Percentiles rank a stretch among this genome's conserved stretches.
Conservation (phyloP, 108 stramenopile genomes). For the Cyclotella cryptica region DNA sequence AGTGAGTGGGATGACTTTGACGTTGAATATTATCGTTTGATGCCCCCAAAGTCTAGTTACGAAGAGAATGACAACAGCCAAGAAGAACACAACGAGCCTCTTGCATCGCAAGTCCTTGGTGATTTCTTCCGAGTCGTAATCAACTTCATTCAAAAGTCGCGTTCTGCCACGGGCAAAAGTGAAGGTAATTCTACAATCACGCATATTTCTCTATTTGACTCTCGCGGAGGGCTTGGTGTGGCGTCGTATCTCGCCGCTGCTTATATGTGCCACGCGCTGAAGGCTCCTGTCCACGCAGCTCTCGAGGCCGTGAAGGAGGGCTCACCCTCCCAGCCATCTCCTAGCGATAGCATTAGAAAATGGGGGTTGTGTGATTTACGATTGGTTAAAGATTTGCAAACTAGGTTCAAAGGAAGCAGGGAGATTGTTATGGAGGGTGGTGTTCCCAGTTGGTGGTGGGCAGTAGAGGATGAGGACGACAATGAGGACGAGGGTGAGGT, state of each 20-base stretch:
- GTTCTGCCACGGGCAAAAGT: conserved; percentile 3
- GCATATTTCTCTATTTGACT: conserved; percentile 57
- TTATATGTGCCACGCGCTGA: conserved; percentile 48
- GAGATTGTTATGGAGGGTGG: conserved; percentile 45
- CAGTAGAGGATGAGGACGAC: conserved; percentile 41
- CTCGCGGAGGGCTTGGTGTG: conserved; percentile 53
- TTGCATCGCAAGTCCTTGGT: conserved; percentile 28
- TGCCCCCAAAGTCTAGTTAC: conserved; percentile 21
- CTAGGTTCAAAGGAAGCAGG: conserved; percentile 45
- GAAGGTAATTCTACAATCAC: conserved; percentile 13
- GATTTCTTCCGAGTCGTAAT: conserved; percentile 36
- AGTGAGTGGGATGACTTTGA: conserved; percentile 63
- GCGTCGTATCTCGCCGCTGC: conserved; percentile 50
- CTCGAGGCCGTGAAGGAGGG: conserved; percentile 45
- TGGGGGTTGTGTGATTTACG: conserved; percentile 53
- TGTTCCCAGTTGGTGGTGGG: conserved; percentile 51
- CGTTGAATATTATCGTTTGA: conserved; percentile 54
- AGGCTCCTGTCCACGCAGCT: conserved; percentile 57
- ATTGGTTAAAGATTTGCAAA: conserved; percentile 53
- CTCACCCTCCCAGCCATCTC: conserved; percentile 33
- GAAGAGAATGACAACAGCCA: not conserved
- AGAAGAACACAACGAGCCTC: conserved; percentile 13
- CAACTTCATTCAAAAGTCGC: conserved; percentile 40
- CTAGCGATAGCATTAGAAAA: conserved; percentile 13
- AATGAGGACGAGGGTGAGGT: conserved; percentile 20